phyloP scores from a whole-genome alignment of 1,284 basidiomycete genomes.

The Rhizoctonia solani region DNA sequence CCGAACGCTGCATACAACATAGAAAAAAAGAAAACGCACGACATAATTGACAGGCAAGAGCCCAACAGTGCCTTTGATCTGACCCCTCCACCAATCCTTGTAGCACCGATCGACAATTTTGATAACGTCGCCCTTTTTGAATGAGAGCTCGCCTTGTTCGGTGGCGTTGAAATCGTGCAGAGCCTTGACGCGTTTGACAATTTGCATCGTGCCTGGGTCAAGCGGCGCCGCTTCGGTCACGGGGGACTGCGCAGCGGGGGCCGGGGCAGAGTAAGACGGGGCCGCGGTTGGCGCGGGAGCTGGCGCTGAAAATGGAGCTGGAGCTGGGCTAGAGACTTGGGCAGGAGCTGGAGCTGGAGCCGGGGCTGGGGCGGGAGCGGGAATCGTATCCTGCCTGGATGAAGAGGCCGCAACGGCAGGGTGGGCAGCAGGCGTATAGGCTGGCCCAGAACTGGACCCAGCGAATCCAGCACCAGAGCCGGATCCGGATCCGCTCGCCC shows the following conservation, averaged over 20 bases:
- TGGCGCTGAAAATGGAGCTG: constrained; percentile 31
- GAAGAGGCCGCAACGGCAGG: constrained; percentile 14
- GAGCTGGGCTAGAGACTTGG: constrained; percentile 1
- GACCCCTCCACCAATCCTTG: constrained; percentile 98
- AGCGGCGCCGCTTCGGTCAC: constrained; percentile 37
- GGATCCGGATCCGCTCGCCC: constrained; percentile 23
- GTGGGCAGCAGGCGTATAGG: constrained; percentile 16
- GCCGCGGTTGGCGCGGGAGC: constrained; percentile 42
- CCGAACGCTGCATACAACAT: too few relatives aligned
- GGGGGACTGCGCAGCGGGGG: constrained; percentile 40
- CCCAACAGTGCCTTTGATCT: constrained; percentile 88
- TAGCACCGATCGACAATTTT: constrained; percentile 95
- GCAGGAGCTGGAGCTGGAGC: too few relatives aligned
- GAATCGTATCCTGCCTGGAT: constrained; percentile 25
- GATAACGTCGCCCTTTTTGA: constrained; percentile 93
- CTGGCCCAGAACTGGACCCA: neutral
- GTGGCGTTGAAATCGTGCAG: constrained; percentile 89
- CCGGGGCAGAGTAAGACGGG: constrained; percentile 35
- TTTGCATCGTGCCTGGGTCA: constrained; percentile 38
- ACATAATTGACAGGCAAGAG: constrained; percentile 99
- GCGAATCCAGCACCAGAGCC: constrained; percentile 37
- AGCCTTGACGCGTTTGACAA: constrained; percentile 83
- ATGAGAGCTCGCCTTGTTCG: constrained; percentile 89
- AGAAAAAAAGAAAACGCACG: constrained; percentile 52
- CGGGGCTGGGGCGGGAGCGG: constrained; percentile 7